Evolutionary conservation across 169 alveolate species (phyloP), one percentile per base, ranked within the genome.

Genomic region (Plasmodium fragile): DNA sequence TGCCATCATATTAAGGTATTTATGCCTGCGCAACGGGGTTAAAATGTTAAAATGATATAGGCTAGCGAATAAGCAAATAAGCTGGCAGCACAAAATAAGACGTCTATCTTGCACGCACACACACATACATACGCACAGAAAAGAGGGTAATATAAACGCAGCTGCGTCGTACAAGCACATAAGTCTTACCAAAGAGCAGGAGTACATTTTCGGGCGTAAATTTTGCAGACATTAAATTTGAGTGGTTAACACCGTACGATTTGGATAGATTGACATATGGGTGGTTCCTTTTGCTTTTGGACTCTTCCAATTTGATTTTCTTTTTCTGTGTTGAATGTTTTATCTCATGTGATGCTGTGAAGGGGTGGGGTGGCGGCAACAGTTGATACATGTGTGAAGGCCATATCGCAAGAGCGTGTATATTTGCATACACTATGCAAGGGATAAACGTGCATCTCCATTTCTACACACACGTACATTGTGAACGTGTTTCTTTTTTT

Each of bases 121-220:
- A 11, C 4, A 32, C n/a, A n/a, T 79, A 13, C 59, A 41, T 55
- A 72, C 34, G 28, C 18, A 41, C 28, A 11, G 1, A 32, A 2
- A 39, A 30, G 32, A 32, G 34, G 34, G 34, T 7, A 4, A 65
- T 1, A 59, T 0, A 1, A 65, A 18, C 3, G 34, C 28, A 65
- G 13, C 11, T 22, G 3, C 28, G 16, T 22, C 34, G 34, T 18
- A 18, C 4, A 65, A 3, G 13, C 3, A 73, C 18, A 32, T 34
- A 73, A 45, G 55, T 36, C 3, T 87, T 87, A 87, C 93, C 93
- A 65, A 87, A 71, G 32, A 87, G 71, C 25, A 87, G 89, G 70
- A 87, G 93, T 22, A 59, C 93, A 78, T 87, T 87, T 59, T 87
- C 93, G 1, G 93, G 93, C 22, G 93, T 87, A 87, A 87, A 87